Evolutionary conservation across 2,329 filamentous ascomycete genomes (phyloP), one percentile per base, ranked within the genome.

Genomic region (Talaromyces sp.): DNA sequence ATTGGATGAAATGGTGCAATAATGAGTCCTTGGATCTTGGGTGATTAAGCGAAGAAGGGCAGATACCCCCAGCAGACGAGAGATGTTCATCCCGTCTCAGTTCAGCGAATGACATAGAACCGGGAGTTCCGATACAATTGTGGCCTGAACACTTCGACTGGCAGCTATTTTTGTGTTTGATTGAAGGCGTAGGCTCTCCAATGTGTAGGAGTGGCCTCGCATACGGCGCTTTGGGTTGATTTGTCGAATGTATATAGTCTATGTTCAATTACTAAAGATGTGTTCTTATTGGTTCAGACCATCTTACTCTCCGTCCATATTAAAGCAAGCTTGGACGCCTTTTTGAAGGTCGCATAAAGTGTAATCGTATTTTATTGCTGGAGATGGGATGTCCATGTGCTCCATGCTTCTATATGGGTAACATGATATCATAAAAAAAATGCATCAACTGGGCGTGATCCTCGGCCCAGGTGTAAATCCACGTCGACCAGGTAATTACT

Each of bases 231-330:
- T 43, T 67, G 58, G 65, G 60, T 68, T 68, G 57, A 60, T 64
- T 70, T 68, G 63, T 66, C 58, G 55, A 59, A 53, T 71, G 68
- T 71, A 71, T 61, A 71, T 71, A 71, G 67, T 58, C 57, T 65
- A 60, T 70, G 62, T 69, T 65, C 55, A 60, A 63, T 55, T 60
- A 64, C 54, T 47, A 60, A 55, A 60, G 51, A 58, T 49, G 27
- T 56, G 44, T 60, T 54, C 56, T 59, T 59, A 55, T 45, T 54
- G 30, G 55, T 56, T 47, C 17, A 54, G 16, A 50, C 14, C 20
- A 27, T 5, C 8, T 35, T 35, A 16, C 32, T 13, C 32, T 27
- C 24, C 24, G 4, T 27, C 24, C 24, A 27, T 4, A 27, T 27
- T 27, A 27, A 27, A 27, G 24, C 24, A 27, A 27, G 24, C 24